Evolutionary conservation across 2,329 filamentous ascomycete genomes (phyloP).

Genomic region (Hypoxylon sp.): DNA sequence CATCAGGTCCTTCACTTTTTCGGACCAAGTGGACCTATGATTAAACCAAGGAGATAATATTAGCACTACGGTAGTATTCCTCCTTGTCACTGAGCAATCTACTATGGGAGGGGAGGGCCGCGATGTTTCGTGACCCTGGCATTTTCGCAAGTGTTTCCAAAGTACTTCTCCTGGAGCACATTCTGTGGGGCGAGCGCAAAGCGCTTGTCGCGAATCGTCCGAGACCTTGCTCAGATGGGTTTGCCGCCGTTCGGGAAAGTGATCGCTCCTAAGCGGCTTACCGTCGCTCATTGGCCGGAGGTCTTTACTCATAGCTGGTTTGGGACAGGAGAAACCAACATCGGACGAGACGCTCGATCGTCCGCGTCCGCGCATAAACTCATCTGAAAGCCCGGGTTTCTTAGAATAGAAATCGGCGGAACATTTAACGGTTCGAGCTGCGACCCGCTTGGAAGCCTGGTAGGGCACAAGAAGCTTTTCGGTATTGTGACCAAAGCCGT

Average conservation of each 20-base stretch:
- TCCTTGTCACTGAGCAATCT: conserved; percentile 21
- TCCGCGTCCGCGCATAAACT: conserved; percentile 45
- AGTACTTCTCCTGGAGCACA: conserved; percentile 33
- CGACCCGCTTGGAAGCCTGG: conserved; percentile 28
- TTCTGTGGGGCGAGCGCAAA: conserved; percentile 46
- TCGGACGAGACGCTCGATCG: conserved; percentile 44
- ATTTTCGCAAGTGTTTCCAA: conserved; percentile 44
- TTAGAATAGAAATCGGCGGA: conserved; percentile 46
- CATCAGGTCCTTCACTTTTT: conserved; percentile 23
- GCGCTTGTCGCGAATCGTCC: conserved; percentile 50
- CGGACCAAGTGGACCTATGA: conserved; percentile 22
- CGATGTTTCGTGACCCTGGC: conserved; percentile 26
- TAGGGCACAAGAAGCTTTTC: conserved; percentile 37
- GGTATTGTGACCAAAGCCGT: conserved; percentile 35
- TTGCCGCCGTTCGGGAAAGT: conserved; percentile 49
- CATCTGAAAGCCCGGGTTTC: conserved; percentile 39
- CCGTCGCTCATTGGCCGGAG: conserved; percentile 46
- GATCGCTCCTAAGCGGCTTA: conserved; percentile 49
- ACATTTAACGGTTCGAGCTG: conserved; percentile 34
- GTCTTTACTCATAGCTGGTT: conserved; percentile 30
- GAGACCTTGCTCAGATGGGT: conserved; percentile 40
- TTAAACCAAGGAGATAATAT: conserved; percentile 21
- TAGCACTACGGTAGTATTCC: conserved; percentile 17
- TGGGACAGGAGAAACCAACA: conserved; percentile 36
- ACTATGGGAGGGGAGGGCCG: conserved; percentile 15